Evolutionary conservation across 306 rosid genomes (phyloP), one percentile per base, ranked within the genome.

Genomic region (Prunus mume): DNA sequence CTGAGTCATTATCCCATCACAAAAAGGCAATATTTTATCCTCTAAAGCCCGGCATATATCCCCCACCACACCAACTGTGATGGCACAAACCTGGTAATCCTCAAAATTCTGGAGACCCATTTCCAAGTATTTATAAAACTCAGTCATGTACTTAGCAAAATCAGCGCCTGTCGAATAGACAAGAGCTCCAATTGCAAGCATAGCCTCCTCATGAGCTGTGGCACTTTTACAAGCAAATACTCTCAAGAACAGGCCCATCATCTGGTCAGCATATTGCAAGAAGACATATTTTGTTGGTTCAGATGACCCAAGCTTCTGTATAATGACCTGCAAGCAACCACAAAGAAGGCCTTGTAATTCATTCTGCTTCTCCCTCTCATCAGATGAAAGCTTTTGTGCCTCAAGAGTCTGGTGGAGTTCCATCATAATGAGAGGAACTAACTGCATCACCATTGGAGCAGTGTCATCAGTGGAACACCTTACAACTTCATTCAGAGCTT

Each of bases 121-220:
- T 84, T 93, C 98, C 83, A 93, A 76, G 84, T 85, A 91, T 84
- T 85, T 88, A 50, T 85, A 91, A 72, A 93, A 90, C 67, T 91
- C 97, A 0, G 86, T 69, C 98, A 93, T 90, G 85, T 93, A 93
- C 74, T 93, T 93, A 3, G 81, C 86, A 84, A 93, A 93, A 79
- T 88, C 97, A 12, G 96, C 12, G 0, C 97, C 94, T 0, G 93
- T 72, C 65, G 94, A 90, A 83, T 93, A 93, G 22, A 97, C 98
- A 79, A 93, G 86, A 78, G 98, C 97, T 79, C 98, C 98, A 78
- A 93, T 93, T 75, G 93, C 98, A 79, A 93, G 98, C 97, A 93
- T 91, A 34, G 98, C 97, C 80, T 93, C 98, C 86, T 93, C 98
- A 71, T 93, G 98, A 3, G 97, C 96, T n/a, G 98, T 91, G 47